These are phyloP conservation scores for Dillenia turbinata DNA, from an alignment of 164 flowering plant genomes.

Conservation along the genomic window DNA sequence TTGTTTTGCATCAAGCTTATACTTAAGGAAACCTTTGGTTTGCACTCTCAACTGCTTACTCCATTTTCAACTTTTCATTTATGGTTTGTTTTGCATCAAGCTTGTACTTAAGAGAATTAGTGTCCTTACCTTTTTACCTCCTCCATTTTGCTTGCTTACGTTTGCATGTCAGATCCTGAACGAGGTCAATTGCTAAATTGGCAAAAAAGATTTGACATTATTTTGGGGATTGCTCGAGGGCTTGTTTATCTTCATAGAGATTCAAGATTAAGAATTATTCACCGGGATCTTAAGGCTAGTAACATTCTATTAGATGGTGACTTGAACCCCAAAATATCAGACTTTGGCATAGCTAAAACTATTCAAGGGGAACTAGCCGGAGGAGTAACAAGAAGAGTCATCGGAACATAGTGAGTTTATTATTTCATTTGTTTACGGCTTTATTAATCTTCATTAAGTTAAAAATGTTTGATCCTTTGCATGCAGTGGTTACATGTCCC, in stretches of 20 bases:
- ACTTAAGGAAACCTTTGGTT: background rate
- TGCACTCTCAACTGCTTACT: background rate
- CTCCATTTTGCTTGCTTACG: too few species aligned
- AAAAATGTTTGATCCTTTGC: background rate
- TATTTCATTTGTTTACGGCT: background rate
- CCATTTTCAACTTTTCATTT: background rate
- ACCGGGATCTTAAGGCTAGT: too few species aligned
- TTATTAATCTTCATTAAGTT: background rate
- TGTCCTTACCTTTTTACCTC: too few species aligned
- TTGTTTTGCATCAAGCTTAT: too few species aligned
- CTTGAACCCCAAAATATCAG: background rate
- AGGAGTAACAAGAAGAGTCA: background rate
- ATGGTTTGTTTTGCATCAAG: too few species aligned
- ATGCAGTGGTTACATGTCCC: background rate
- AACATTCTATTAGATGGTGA: background rate
- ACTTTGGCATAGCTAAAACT: slow-evolving; percentile 1
- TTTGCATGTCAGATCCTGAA: too few species aligned
- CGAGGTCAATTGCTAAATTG: too few species aligned
- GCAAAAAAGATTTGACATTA: background rate
- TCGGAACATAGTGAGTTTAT: background rate
- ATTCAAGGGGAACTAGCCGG: background rate
- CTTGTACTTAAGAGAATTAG: too few species aligned
- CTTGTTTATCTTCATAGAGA: background rate
- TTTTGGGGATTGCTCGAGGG: slow-evolving; percentile 4
- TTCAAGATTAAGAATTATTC: background rate